Conservation (phyloP, 176 grass and related monocot species). For the Phoenix roebelenii region DNA sequence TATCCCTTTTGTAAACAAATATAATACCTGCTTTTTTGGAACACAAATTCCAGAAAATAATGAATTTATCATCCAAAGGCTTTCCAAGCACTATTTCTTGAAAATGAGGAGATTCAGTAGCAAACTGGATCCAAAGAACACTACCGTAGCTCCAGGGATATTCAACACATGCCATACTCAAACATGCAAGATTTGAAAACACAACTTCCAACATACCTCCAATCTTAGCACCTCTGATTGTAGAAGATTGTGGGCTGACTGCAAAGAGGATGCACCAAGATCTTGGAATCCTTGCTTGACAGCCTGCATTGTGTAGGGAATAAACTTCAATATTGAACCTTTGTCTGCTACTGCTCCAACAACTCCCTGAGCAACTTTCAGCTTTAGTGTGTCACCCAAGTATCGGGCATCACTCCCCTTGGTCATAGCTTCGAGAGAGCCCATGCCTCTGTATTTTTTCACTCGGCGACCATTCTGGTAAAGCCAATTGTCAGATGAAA, state of each 20-base stretch:
- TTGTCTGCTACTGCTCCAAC: constrained; percentile 92
- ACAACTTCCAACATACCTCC: constrained; percentile 41
- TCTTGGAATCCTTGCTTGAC: constrained; percentile 97
- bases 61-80: too few relatives aligned
- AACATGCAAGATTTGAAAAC: not conserved
- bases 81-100: too few relatives aligned
- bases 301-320: constrained; percentile 96
- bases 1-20: too few relatives aligned
- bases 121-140: too few relatives aligned
- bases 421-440: constrained; percentile 88
- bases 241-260: constrained; percentile 71
- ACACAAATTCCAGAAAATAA: too few relatives aligned
- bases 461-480: constrained; percentile 55
- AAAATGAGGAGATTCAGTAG: too few relatives aligned
- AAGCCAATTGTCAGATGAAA: constrained; percentile 10
- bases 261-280: constrained; percentile 75
- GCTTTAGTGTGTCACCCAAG: constrained; percentile 84
- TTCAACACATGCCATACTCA: too few relatives aligned
- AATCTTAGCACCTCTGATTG: constrained; percentile 52
- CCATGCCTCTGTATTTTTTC: constrained; percentile 97
- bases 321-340: constrained; percentile 84
- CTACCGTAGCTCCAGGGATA: too few relatives aligned
- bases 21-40: too few relatives aligned
- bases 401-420: constrained; percentile 91
- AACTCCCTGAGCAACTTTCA: constrained; percentile 87